Evolutionary conservation across 176 grass and related monocot genomes (phyloP), one percentile per base, ranked within the genome.

Genomic region (Zoysia pacifica): DNA sequence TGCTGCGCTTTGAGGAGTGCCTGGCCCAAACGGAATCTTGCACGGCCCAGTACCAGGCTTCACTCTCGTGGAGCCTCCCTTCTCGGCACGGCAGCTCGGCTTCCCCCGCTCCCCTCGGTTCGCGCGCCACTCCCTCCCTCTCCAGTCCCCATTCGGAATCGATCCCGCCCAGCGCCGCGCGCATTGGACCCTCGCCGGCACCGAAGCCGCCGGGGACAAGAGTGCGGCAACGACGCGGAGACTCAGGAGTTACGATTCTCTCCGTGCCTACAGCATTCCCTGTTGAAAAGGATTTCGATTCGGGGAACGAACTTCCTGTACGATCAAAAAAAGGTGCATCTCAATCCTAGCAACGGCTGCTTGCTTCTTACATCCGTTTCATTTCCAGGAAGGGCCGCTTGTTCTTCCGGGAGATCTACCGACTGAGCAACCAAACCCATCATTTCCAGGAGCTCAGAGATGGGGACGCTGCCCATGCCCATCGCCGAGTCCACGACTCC

Each of bases 401-500:
- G 41, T 35, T 15, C 73, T 36, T 10, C 28, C 0, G 28, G 37
- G 48, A 67, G 62, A 48, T 79, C 42, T 67, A 11, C 11, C 6
- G 40, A 0, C 38, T 9, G 63, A 53, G 11, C 16, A 11, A 40
- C 8, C 10, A 0, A 56, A 5, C 56, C 8, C 51, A 9, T 20
- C 10, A 3, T 43, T 52, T 19, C 48, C 1, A 0, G 28, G 44
- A 16, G 11, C 50, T 14, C 16, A 2, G 5, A 15, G 36, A 79
- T 79, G 77, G 77, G 49, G 64, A 56, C 64, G 12, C 64, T 79
- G 28, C 42, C 38, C n/a, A 5, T 69, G 64, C 3, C 77, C n/a
- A 1, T 36, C 0, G 2, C 50, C 4, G 11, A 41, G 37, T 41
- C 10, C 11, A 5, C 43, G 11, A 40, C 62, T 41, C 6, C 5